Conservation (phyloP, 2,329 filamentous ascomycete species). For the Zymoseptoria brevis region DNA sequence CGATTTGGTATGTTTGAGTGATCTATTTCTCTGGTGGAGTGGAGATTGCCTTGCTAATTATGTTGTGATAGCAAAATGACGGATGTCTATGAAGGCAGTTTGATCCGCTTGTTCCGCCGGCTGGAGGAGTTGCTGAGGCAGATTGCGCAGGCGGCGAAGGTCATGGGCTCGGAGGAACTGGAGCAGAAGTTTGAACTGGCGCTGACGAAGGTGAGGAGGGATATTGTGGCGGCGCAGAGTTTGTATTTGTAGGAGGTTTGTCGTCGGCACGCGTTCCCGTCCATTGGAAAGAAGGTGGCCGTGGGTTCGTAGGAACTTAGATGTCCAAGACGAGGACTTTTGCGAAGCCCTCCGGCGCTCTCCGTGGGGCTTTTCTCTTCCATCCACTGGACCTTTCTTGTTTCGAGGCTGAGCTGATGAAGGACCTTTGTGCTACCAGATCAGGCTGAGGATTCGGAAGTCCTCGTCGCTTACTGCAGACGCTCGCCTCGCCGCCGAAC, state of each 20-base stretch:
- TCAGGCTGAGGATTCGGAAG: too few relatives aligned
- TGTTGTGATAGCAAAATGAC: slow-evolving; percentile 77
- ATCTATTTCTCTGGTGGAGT: not conserved
- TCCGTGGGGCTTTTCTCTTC: too few relatives aligned
- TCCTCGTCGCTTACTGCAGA: too few relatives aligned
- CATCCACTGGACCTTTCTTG: too few relatives aligned
- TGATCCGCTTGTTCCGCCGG: slow-evolving; percentile 92
- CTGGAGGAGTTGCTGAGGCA: slow-evolving; percentile 90
- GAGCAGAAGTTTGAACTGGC: slow-evolving; percentile 86
- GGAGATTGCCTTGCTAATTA: not conserved
- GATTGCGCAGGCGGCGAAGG: slow-evolving; percentile 90
- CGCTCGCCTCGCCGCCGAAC: too few relatives aligned
- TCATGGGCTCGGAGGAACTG: slow-evolving; percentile 95
- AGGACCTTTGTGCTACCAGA: too few relatives aligned
- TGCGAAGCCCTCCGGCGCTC: too few relatives aligned
- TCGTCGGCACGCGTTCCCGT: too few relatives aligned
- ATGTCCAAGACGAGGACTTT: too few relatives aligned
- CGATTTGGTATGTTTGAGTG: slow-evolving; percentile 74
- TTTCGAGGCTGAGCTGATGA: too few relatives aligned
- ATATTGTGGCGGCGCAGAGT: slow-evolving; percentile 91
- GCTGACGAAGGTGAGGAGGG: slow-evolving; percentile 75
- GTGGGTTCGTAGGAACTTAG: too few relatives aligned
- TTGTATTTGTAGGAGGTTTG: slow-evolving; percentile 71
- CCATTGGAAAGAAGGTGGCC: too few relatives aligned
- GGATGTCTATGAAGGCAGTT: slow-evolving; percentile 90